A percentile compares a stretch with the other conserved stretches of the same genome.
These are phyloP conservation scores for Ambrosia artemisiifolia DNA, from an alignment of 129 eudicot genomes.

Conservation along the genomic window DNA sequence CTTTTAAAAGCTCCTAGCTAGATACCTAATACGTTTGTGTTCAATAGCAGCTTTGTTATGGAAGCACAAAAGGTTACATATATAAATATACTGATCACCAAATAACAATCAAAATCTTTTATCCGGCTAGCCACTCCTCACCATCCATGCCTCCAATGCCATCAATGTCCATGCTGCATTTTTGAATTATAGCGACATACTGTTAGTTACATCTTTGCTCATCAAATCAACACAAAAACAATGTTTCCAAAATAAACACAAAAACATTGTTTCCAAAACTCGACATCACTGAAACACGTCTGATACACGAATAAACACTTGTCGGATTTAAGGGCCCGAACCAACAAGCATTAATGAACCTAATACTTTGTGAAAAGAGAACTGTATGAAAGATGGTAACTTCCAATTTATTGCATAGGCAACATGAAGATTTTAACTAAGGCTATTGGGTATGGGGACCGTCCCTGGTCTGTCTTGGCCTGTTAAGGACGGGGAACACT, in stretches of 20 bases:
- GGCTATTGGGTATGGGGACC: too few species aligned
- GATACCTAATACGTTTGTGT: neutral
- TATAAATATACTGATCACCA: conserved; percentile 11
- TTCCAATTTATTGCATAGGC: too few species aligned
- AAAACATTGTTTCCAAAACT: conserved; percentile 1
- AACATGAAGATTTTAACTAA: too few species aligned
- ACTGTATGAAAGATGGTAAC: neutral
- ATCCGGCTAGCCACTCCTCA: conserved; percentile 64
- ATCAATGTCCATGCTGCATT: conserved; percentile 69
- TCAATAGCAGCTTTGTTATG: neutral
- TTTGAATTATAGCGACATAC: neutral
- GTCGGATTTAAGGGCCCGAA: neutral
- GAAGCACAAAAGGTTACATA: neutral
- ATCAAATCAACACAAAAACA: neutral
- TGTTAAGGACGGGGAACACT: too few species aligned
- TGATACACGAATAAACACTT: neutral
- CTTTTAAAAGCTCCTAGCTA: too few species aligned
- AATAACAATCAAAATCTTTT: conserved; percentile 19
- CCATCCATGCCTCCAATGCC: conserved; percentile 72
- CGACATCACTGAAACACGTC: neutral
- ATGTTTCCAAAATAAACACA: neutral
- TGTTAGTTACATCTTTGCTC: neutral
- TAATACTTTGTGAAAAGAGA: neutral
- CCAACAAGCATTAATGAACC: neutral
- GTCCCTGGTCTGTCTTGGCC: too few species aligned